Evolutionary conservation across 768 basidiomycete genomes (phyloP).

Genomic region (Hericium coralloides): DNA sequence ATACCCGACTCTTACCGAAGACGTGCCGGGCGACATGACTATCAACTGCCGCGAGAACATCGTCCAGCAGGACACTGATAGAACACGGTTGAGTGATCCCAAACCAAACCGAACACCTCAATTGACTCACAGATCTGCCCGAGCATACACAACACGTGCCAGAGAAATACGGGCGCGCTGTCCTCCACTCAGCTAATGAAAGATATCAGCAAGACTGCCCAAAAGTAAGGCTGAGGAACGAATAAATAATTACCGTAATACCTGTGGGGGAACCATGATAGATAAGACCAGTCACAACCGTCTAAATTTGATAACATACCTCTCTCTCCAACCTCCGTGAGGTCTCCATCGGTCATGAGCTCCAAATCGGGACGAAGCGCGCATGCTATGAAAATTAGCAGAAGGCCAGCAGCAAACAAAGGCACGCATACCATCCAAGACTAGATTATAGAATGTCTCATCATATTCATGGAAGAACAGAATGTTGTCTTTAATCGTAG

Average conservation of each 20-base stretch:
- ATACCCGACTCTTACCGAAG: conserved; percentile 43
- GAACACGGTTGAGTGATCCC: background rate
- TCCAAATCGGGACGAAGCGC: conserved; percentile 77
- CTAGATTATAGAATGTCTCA: conserved; percentile 71
- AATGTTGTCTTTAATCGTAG: conserved; percentile 85
- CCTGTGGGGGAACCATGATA: conserved; percentile 23
- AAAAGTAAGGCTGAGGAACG: background rate
- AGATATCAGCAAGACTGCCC: background rate
- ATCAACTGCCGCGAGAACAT: conserved; percentile 81
- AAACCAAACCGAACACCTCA: background rate
- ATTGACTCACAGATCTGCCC: conserved; percentile 69
- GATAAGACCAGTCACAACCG: background rate
- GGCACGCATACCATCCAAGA: conserved; percentile 54
- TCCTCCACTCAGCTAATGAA: conserved; percentile 62
- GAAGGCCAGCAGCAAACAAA: background rate
- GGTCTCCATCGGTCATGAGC: conserved; percentile 71
- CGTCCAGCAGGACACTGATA: conserved; percentile 69
- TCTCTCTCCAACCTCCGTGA: conserved; percentile 82
- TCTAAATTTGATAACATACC: conserved; percentile 29
- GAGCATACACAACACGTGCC: conserved; percentile 84
- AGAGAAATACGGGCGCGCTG: conserved; percentile 78
- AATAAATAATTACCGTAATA: conserved; percentile 44
- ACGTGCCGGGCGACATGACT: conserved; percentile 85
- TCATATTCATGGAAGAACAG: conserved; percentile 87
- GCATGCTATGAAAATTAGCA: conserved; percentile 44